Conservation (phyloP, 352 stramenopile genomes). For the Pelagophyceae sp. region DNA sequence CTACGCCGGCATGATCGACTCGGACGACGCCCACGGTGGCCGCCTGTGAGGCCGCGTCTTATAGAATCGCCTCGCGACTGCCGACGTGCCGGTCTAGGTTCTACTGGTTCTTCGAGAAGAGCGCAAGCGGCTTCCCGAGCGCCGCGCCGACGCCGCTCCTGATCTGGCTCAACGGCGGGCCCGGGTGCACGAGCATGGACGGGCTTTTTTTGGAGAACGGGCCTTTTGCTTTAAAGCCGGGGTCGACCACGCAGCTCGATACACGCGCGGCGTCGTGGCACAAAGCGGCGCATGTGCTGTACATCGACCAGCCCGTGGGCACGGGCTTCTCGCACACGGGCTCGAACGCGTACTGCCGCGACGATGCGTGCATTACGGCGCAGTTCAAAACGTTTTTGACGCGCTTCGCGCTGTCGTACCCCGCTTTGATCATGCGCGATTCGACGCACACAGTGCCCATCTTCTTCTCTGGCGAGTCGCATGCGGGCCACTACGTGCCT, state of each 20-base stretch:
- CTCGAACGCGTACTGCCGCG: conserved; percentile 49
- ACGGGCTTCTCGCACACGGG: conserved; percentile 66
- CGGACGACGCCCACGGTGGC: not conserved
- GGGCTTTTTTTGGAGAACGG: conserved; percentile 56
- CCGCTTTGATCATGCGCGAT: conserved; percentile 44
- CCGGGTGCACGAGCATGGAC: conserved; percentile 58
- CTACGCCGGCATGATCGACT: conserved; percentile 6
- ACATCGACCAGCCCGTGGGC: conserved; percentile 74
- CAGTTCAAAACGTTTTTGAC: conserved; percentile 87
- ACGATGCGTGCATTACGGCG: conserved; percentile 51
- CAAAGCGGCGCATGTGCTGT: conserved; percentile 61
- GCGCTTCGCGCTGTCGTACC: conserved; percentile 77
- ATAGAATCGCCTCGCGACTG: too few relatives aligned
- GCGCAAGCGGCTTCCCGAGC: not conserved
- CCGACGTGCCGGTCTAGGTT: too few relatives aligned
- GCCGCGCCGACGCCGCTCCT: conserved; percentile 43
- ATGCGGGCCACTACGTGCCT: conserved; percentile 93
- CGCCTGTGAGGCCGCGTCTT: not conserved
- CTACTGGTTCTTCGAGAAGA: conserved; percentile 52
- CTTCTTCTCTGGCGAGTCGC: conserved; percentile 89
- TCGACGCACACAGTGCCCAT: conserved; percentile 49
- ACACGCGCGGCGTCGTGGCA: conserved; percentile 50
- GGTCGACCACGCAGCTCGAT: not conserved
- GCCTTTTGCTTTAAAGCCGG: conserved; percentile 39
- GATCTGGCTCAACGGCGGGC: conserved; percentile 65